Evolutionary conservation across 306 rosid genomes (phyloP), one percentile per base, ranked within the genome.

Genomic region (Cucumis hystrix): DNA sequence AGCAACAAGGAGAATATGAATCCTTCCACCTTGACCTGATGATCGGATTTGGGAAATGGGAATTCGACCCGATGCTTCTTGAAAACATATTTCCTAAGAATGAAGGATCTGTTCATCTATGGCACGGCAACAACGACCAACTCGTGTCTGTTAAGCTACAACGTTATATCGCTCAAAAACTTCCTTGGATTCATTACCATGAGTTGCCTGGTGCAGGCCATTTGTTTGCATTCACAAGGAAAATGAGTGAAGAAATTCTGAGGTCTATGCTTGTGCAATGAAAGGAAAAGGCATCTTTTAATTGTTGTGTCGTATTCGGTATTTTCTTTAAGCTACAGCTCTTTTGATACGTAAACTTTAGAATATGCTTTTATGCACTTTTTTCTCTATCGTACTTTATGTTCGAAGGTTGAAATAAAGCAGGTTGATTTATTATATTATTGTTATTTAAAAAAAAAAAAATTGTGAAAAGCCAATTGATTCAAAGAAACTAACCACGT

Each of bases 141-240:
- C 83, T 91, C 28, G 77, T 85, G 62, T 87, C 86, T 0, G 81
- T 62, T 58, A 57, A 8, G 18, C 74, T 86, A 55, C 90, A 83
- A 66, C 87, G 88, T 18, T 85, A 82, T 40, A 82, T 91, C 63
- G 86, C 33, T 7, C 64, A 76, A 57, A 85, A 86, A 3, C 88
- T 87, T 85, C 85, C 97, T 7, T 86, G 93, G 97, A 85, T 91
- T 81, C 85, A 80, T 11, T 91, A 87, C 83, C 97, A 87, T 82
- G 96, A 89, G 85, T n/a, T 89, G 55, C 59, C 81, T 10, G 92
- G 89, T 57, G 87, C 86, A 56, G 93, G 96, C 28, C 96, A 91
- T 79, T 10, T 87, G 59, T 85, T 89, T 80, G 83, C 84, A 7
- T 8, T 2, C 47, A 21, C 67, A 1, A 67, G 81, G 55, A 83